Conservation (phyloP, 2,329 filamentous ascomycete genomes). For the Orbilia ellipsospora region DNA sequence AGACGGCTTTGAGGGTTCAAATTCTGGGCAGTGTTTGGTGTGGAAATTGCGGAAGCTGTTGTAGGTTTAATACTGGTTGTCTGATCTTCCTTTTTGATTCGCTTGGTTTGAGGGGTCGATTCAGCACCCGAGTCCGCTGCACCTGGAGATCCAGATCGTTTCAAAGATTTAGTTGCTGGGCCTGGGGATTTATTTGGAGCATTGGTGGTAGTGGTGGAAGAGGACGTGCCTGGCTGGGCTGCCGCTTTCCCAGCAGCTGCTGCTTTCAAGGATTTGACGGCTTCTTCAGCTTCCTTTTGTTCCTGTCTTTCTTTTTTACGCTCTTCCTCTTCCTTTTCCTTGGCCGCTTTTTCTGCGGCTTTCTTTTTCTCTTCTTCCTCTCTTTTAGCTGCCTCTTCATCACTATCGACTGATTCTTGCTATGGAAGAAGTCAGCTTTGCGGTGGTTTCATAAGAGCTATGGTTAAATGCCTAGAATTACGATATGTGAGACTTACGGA, state of each 20-base stretch:
- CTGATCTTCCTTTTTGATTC: slow-evolving; percentile 55
- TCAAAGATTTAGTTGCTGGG: slow-evolving; percentile 52
- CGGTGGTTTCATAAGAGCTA: slow-evolving; percentile 55
- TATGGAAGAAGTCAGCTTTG: slow-evolving; percentile 61
- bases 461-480: background rate
- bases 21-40: slow-evolving; percentile 16
- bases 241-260: slow-evolving; percentile 53
- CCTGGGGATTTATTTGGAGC: slow-evolving; percentile 46
- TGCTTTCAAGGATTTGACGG: slow-evolving; percentile 53
- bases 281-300: slow-evolving; percentile 53
- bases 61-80: slow-evolving; percentile 26
- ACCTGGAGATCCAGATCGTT: slow-evolving; percentile 55
- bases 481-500: slow-evolving; percentile 56
- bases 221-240: slow-evolving; percentile 50
- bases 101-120: slow-evolving; percentile 36
- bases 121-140: slow-evolving; percentile 40
- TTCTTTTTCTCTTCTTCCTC: slow-evolving; percentile 65
- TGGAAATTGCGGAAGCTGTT: slow-evolving; percentile 11
- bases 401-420: slow-evolving; percentile 61
- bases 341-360: slow-evolving; percentile 54
- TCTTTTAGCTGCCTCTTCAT: slow-evolving; percentile 64
- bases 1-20: slow-evolving; percentile 55
- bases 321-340: slow-evolving; percentile 55
- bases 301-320: slow-evolving; percentile 43
- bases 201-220: slow-evolving; percentile 48